These are phyloP conservation scores for Urostyla sp. DNA, from an alignment of 73 alveolate genomes.

Conservation along the genomic window DNA sequence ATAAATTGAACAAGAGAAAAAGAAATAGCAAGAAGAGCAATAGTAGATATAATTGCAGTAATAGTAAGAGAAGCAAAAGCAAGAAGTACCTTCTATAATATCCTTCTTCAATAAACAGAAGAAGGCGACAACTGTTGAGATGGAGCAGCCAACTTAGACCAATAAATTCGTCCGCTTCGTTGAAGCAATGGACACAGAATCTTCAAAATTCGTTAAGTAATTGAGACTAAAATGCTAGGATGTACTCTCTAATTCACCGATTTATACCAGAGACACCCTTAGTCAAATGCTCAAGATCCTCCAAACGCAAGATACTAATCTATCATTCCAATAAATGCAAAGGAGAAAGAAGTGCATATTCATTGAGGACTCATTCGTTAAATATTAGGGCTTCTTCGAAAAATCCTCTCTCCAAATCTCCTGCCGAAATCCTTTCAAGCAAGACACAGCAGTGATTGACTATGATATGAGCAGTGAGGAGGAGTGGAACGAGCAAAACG, in stretches of 20 bases:
- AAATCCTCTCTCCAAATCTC: background rate
- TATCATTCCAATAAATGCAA: background rate
- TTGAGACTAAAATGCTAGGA: no score
- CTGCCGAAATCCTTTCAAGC: slow-evolving; percentile 47
- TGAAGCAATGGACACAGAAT: no score
- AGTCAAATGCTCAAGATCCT: no score
- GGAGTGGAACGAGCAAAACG: slow-evolving; percentile 72
- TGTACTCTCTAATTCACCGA: no score
- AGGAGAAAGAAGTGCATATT: slow-evolving; percentile 43
- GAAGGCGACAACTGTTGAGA: background rate
- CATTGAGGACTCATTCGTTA: slow-evolving; percentile 61
- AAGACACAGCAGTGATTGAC: slow-evolving; percentile 60
- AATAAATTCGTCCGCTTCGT: background rate
- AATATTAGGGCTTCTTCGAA: slow-evolving; percentile 38
- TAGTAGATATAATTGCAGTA: background rate
- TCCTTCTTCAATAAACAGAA: background rate
- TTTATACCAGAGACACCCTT: no score
- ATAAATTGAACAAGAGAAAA: background rate
- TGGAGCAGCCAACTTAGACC: background rate
- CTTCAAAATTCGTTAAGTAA: no score
- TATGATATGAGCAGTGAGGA: slow-evolving; percentile 76
- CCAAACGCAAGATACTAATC: background rate
- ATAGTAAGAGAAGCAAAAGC: slow-evolving; percentile 17
- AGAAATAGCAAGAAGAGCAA: background rate
- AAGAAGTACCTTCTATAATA: background rate